These are phyloP conservation scores for Anisodus acutangulus DNA, from an alignment of 257 asterid species.

Conservation along the genomic window DNA sequence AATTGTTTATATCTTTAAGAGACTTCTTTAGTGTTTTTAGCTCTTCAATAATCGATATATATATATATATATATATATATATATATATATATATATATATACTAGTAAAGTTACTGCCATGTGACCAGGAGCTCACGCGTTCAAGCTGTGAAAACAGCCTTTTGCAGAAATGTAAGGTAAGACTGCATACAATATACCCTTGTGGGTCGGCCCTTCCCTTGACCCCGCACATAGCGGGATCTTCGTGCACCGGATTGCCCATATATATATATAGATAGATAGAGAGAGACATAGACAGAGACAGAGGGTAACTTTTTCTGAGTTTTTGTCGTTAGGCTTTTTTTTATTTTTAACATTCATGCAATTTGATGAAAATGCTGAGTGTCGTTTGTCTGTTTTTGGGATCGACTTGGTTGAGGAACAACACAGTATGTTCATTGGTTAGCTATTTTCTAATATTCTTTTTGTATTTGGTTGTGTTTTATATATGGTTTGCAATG, in stretches of 20 bases:
- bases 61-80: no score
- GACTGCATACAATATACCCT: no score
- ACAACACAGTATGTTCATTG: not conserved
- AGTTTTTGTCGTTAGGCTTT: not conserved
- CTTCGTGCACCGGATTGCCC: no score
- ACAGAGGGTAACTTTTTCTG: not conserved
- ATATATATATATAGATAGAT: no score
- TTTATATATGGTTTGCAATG: not conserved
- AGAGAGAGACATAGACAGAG: not conserved
- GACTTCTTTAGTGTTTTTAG: not conserved
- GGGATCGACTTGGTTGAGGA: not conserved
- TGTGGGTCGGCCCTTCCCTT: no score
- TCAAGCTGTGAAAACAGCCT: no score
- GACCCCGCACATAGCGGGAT: no score
- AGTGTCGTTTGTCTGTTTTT: slow-evolving; percentile 7
- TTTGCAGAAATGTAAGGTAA: no score
- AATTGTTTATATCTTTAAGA: not conserved
- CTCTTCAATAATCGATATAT: not conserved
- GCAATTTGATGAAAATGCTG: slow-evolving; percentile 7
- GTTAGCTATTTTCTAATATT: not conserved
- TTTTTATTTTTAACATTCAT: not conserved
- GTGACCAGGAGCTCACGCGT: no score
- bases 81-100: no score
- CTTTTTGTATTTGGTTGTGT: not conserved
- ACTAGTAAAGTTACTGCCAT: no score